Evolutionary conservation across 2,329 filamentous ascomycete species (phyloP).

Genomic region (Aspergillus sp.): DNA sequence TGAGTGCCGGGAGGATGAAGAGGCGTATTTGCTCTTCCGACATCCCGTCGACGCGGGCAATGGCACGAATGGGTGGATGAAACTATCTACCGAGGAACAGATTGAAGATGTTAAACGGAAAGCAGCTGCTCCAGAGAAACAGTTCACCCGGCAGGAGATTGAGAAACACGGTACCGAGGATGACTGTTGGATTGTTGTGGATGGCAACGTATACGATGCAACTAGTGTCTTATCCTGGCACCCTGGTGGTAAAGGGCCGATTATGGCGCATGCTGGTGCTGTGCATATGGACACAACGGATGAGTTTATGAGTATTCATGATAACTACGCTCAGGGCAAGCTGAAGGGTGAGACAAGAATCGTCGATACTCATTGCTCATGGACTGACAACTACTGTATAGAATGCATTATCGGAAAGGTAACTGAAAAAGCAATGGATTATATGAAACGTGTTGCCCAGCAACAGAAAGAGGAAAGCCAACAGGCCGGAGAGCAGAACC

Average conservation of each 20-base stretch:
- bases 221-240: constrained; percentile 52
- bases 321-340: constrained; percentile 53
- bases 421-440: constrained; percentile 50
- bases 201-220: constrained; percentile 53
- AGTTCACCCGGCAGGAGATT: constrained; percentile 55
- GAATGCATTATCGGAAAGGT: constrained; percentile 53
- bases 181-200: constrained; percentile 56
- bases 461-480: constrained; percentile 39
- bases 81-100: constrained; percentile 46
- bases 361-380: background rate
- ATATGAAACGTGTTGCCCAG: constrained; percentile 48
- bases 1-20: constrained; percentile 30
- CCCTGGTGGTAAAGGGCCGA: constrained; percentile 50
- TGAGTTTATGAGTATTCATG: constrained; percentile 53
- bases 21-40: constrained; percentile 41
- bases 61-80: constrained; percentile 53
- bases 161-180: constrained; percentile 51
- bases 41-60: constrained; percentile 50
- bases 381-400: constrained; percentile 25
- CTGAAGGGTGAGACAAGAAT: constrained; percentile 41
- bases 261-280: constrained; percentile 52
- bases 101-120: constrained; percentile 48
- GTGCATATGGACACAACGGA: constrained; percentile 52
- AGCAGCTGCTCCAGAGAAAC: constrained; percentile 47
- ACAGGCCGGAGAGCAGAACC: constrained; percentile 29